phyloP scores from a whole-genome alignment of 1,284 basidiomycete species.

The Trichosporon sp. region DNA sequence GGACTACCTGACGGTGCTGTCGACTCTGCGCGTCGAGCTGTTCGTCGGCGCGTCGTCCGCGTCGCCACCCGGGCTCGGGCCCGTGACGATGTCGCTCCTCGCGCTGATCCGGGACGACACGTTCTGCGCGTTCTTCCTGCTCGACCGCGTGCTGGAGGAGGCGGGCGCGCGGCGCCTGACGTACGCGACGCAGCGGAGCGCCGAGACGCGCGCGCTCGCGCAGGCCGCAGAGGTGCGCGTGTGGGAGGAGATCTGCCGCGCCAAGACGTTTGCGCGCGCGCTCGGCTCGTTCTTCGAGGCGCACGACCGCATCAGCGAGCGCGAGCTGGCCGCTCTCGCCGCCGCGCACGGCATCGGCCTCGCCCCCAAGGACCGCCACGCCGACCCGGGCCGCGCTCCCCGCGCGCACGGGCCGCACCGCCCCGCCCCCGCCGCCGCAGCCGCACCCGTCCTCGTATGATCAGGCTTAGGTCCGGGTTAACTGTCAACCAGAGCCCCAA shows the following conservation, averaged over 20 bases:
- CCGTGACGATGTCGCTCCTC: slow-evolving; percentile 35
- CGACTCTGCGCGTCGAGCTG: slow-evolving; percentile 35
- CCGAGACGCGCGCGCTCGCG: neutral
- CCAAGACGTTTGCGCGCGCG: slow-evolving; percentile 32
- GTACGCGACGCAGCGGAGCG: neutral
- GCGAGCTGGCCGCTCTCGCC: slow-evolving; percentile 28
- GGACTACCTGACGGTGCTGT: slow-evolving; percentile 45
- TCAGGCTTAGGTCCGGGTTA: neutral
- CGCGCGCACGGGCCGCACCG: too few relatives aligned
- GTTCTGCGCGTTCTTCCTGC: slow-evolving; percentile 36
- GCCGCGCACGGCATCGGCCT: slow-evolving; percentile 15
- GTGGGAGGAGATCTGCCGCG: slow-evolving; percentile 40
- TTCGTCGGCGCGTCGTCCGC: slow-evolving; percentile 23
- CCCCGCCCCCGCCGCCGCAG: neutral
- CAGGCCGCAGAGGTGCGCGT: slow-evolving; percentile 38
- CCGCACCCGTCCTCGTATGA: neutral
- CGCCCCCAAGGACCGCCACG: neutral
- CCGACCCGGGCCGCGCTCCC: neutral
- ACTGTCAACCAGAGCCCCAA: neutral
- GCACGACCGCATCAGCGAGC: slow-evolving; percentile 21
- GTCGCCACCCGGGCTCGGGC: slow-evolving; percentile 18
- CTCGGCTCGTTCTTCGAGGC: slow-evolving; percentile 32
- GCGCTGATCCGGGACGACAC: slow-evolving; percentile 32
- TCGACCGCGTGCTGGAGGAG: slow-evolving; percentile 30
- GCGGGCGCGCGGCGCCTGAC: neutral